Evolutionary conservation across 2,329 filamentous ascomycete species (phyloP), one percentile per base, ranked within the genome.

Genomic region (Lecanicillium sp.): DNA sequence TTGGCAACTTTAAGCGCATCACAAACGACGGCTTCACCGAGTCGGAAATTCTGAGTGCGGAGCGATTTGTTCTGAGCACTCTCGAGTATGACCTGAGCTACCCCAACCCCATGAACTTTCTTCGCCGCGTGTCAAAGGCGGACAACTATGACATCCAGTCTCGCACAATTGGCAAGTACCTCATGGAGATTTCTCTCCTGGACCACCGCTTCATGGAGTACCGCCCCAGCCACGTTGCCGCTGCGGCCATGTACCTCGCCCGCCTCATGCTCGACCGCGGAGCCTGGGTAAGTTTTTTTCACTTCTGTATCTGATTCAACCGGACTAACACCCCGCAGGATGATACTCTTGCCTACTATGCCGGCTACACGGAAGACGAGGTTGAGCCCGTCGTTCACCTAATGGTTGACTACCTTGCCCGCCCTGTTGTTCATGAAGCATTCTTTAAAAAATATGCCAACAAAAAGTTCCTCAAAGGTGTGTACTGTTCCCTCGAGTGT

Each of bases 381-480:
- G 88, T 98, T 50, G 78, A 90, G 59, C 90, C 90, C 9, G 85
- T 96, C 29, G 86, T 95, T 56, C 76, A 83, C 52, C 74, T 96
- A 44, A 95, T 98, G 89, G 80, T 98, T 45, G 89, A 98, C 62
- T 98, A 98, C 59, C 81, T 98, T 29, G 84, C 85, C 43, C 80
- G 85, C 11, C 92, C 90, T 18, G 85, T 95, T 38, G 77, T 82
- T 31, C 92, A 98, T 56, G 90, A 96, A 60, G 94, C 92, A 28
- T 95, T 98, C 73, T 96, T 95, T 75, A 95, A 94, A 77, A 98
- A 98, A 66, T 98, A 98, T 61, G 92, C 92, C 41, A 94, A 87
- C 77, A 98, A 96, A 73, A 95, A 95, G 67, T 98, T 96, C 67
- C 69, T 96, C 53, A 98, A 98, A 71, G 89, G 90, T 95, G 79